These are phyloP conservation scores for Boletus sp. DNA, from an alignment of 768 basidiomycete genomes.

Conservation along the genomic window DNA sequence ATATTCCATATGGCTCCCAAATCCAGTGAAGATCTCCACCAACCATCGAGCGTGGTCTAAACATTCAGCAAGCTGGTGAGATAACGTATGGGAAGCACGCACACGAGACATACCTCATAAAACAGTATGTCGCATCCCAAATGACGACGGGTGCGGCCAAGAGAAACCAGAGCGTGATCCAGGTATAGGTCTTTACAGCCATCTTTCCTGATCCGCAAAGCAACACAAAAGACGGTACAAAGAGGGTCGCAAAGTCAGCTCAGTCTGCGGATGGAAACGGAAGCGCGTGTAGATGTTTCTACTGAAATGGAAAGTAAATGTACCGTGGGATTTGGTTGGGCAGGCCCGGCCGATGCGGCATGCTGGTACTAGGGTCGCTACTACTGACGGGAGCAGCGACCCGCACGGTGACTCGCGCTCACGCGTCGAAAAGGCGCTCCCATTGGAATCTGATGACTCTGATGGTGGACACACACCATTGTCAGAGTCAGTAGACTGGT, in stretches of 20 bases:
- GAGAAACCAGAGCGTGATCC: slow-evolving; percentile 70
- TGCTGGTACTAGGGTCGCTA: not conserved
- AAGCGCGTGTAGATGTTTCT: not conserved
- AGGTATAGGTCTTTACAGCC: slow-evolving; percentile 51
- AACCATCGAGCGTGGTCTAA: slow-evolving; percentile 81
- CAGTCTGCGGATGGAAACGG: not conserved
- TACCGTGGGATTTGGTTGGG: slow-evolving; percentile 4
- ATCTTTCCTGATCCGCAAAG: slow-evolving; percentile 27
- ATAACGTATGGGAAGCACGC: too few species aligned
- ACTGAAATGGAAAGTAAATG: not conserved
- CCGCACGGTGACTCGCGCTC: not conserved
- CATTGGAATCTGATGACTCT: not conserved
- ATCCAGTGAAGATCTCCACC: slow-evolving; percentile 92
- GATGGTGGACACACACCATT: not conserved
- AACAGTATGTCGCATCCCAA: slow-evolving; percentile 84
- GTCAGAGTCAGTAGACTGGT: not conserved
- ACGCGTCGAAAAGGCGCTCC: not conserved
- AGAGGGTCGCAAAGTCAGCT: not conserved
- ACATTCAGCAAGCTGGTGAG: not conserved
- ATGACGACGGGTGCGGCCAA: slow-evolving; percentile 49
- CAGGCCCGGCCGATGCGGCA: not conserved
- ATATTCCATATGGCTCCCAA: slow-evolving; percentile 80
- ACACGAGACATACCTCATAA: slow-evolving; percentile 54
- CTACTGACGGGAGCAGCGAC: not conserved
- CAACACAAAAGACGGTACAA: not conserved